Conservation (phyloP, 2,329 filamentous ascomycete genomes). For the Davidsoniella eucalypti region DNA sequence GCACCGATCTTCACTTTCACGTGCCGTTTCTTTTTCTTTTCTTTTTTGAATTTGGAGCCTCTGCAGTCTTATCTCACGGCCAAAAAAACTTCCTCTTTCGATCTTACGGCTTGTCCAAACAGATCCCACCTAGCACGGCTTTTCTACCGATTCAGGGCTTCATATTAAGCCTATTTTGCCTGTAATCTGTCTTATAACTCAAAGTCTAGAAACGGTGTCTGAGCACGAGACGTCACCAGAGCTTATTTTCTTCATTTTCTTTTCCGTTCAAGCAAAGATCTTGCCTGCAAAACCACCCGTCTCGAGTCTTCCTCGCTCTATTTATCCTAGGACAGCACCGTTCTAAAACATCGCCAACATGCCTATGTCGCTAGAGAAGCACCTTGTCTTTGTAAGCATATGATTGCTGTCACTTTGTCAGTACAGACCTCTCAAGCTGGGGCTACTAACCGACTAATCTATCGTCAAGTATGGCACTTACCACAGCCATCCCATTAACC, state of each 20-base stretch:
- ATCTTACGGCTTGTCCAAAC: no score
- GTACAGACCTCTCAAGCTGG: neutral
- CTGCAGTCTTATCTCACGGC: no score
- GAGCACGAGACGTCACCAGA: no score
- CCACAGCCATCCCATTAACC: constrained; percentile 61
- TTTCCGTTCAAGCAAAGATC: neutral
- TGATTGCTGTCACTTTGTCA: neutral
- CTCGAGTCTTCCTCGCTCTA: no score
- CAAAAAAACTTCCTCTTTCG: no score
- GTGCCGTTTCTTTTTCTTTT: neutral
- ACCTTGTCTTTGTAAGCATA: constrained; percentile 58
- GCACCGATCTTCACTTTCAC: neutral
- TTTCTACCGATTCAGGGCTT: neutral
- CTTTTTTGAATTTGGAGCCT: no score
- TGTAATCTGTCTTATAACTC: no score
- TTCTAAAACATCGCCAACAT: constrained; percentile 22
- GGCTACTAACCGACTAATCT: neutral
- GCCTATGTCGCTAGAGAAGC: constrained; percentile 65
- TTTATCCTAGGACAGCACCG: no score
- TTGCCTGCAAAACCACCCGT: no score
- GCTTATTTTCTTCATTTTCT: neutral
- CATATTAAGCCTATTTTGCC: neutral
- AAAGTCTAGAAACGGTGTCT: no score
- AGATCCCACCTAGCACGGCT: no score
- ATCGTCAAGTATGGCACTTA: constrained; percentile 59